Evolutionary conservation across 2,329 filamentous ascomycete genomes (phyloP).

Genomic region (Stromatinia cepivora): DNA sequence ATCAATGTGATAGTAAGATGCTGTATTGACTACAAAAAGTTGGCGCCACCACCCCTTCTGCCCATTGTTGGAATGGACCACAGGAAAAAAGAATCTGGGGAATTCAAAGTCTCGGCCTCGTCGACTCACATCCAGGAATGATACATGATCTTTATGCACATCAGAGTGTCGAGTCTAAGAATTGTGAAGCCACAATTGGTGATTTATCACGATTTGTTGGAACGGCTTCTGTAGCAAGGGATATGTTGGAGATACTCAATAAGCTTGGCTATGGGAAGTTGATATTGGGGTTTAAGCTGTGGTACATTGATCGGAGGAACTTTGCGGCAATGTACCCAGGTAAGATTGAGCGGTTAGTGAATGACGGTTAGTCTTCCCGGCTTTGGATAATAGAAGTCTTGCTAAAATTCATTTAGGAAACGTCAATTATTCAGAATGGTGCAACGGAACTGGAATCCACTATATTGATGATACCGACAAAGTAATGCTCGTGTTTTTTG

Average conservation of each 20-base stretch:
- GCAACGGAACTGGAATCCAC: constrained; percentile 43
- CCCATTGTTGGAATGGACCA: constrained; percentile 51
- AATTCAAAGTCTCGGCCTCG: constrained; percentile 47
- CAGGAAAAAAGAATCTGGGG: constrained; percentile 49
- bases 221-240: constrained; percentile 34
- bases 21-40: constrained; percentile 24
- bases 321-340: constrained; percentile 47
- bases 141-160: constrained; percentile 50
- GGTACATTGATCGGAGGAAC: constrained; percentile 47
- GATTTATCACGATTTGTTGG: constrained; percentile 4
- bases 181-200: constrained; percentile 5
- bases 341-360: constrained; percentile 45
- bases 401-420: constrained; percentile 24
- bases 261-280: constrained; percentile 40
- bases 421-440: constrained; percentile 37
- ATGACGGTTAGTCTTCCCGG: constrained; percentile 27
- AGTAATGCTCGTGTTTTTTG: constrained; percentile 3
- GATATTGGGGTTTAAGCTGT: constrained; percentile 54
- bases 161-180: constrained; percentile 1
- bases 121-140: constrained; percentile 50
- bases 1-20: background rate
- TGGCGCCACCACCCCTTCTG: constrained; percentile 48
- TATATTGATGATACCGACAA: constrained; percentile 43
- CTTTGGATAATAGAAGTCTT: constrained; percentile 45
- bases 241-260: constrained; percentile 41